Evolutionary conservation across 768 basidiomycete genomes (phyloP), one percentile per base, ranked within the genome.

Genomic region (Antrodiella citrinella): DNA sequence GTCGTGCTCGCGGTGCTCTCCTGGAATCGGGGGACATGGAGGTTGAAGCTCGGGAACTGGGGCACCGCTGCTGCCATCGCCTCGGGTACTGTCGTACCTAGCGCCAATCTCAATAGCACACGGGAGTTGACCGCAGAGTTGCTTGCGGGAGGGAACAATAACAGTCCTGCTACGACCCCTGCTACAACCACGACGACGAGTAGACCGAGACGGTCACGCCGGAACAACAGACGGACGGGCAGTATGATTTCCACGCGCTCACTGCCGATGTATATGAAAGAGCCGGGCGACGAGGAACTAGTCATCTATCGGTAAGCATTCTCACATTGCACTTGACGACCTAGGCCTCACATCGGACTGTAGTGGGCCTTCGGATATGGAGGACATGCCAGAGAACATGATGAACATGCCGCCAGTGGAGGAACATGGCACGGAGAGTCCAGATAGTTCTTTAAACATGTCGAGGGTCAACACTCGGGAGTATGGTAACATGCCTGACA

Each of bases 171-270:
- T n/a, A 50, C 56, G 10, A 57, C 56, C 23, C 45, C 62, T n/a
- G 51, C 47, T 18, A 53, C 59, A 10, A 56, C 64, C 44, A 52
- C 66, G 2, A 59, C 65, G 24, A 57, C 64, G 7, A 60, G 66
- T 51, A 48, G 64, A 0, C 62, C 74, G 3, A 65, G 74, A 47
- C 63, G 67, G 24, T 45, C 83, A 21, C 69, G 76, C 45, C 68
- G 69, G 4, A 66, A 73, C 26, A n/a, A n/a, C n/a, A n/a, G n/a
- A n/a, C 74, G 85, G 30, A 89, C 86, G 3, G 84, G 89, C 3
- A 89, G 86, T 42, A 86, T 89, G 62, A 81, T 90, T 47, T 88
- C 86, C 4, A 87, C 86, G 5, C 78, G 75, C 23, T 88, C 84
- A 4, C 63, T 91, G 24, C 89, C 89, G 4, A 78, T 74, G 23